These are phyloP conservation scores for Schwanniomyces yamadae DNA, from an alignment of 805 yeast species.

Conservation along the genomic window DNA sequence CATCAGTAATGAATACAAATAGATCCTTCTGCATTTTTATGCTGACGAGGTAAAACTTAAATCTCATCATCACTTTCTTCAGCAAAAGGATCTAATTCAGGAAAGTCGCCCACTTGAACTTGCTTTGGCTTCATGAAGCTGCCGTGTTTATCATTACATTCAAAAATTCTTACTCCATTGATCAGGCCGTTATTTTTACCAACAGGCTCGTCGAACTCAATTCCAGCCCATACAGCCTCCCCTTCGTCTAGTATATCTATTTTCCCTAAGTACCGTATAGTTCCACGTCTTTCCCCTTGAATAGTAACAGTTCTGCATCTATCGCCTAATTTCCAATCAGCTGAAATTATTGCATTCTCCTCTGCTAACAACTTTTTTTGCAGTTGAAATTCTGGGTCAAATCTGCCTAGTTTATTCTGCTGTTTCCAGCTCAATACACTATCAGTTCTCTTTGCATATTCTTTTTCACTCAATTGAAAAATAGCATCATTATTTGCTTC, in stretches of 20 bases:
- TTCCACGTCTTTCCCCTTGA: conserved; percentile 62
- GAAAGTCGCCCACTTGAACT: conserved; percentile 70
- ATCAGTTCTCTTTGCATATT: conserved; percentile 57
- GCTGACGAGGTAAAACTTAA: too few relatives aligned
- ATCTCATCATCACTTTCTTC: conserved; percentile 45
- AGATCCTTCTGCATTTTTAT: too few relatives aligned
- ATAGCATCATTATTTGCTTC: conserved; percentile 28
- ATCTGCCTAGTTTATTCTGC: conserved; percentile 66
- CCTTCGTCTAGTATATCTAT: conserved; percentile 58
- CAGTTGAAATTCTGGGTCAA: conserved; percentile 49
- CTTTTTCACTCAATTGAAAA: conserved; percentile 54
- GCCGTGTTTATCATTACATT: conserved; percentile 61
- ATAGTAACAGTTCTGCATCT: conserved; percentile 52
- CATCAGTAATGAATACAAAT: background rate
- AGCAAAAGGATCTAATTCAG: conserved; percentile 45
- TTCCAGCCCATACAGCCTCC: conserved; percentile 70
- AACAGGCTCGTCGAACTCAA: conserved; percentile 78
- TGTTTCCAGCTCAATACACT: conserved; percentile 80
- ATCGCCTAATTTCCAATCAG: conserved; percentile 43
- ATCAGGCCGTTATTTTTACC: conserved; percentile 85
- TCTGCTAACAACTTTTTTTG: conserved; percentile 29
- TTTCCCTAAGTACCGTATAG: conserved; percentile 66
- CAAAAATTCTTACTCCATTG: conserved; percentile 59
- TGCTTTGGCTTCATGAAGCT: conserved; percentile 71
- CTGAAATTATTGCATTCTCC: conserved; percentile 25